These are phyloP conservation scores for Lachnellula suecica DNA, from an alignment of 2,329 filamentous ascomycete genomes.

Conservation along the genomic window DNA sequence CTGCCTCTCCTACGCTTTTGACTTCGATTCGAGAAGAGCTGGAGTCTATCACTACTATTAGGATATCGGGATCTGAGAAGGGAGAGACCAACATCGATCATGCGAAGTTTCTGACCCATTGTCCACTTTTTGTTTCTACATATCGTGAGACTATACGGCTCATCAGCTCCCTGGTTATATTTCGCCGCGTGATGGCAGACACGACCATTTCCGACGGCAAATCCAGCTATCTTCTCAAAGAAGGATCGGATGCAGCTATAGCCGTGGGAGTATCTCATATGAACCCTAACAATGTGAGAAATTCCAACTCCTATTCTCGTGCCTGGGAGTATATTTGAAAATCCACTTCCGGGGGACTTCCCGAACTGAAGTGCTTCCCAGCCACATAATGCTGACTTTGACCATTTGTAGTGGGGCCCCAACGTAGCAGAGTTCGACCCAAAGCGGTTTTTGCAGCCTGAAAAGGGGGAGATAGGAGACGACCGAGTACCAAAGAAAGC, in stretches of 20 bases:
- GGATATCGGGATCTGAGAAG: conserved; percentile 1
- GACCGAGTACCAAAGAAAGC: conserved; percentile 16
- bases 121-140: conserved; percentile 42
- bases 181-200: conserved; percentile 41
- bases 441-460: conserved; percentile 36
- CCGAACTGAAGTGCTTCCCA: no score
- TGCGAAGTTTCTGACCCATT: conserved; percentile 34
- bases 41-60: conserved; percentile 14
- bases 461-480: conserved; percentile 5
- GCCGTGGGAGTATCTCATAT: conserved; percentile 41
- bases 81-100: conserved; percentile 36
- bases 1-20: conserved; percentile 29
- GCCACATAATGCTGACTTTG: not conserved
- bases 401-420: conserved; percentile 37
- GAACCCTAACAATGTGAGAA: conserved; percentile 33
- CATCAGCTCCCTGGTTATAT: conserved; percentile 36
- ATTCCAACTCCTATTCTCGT: no score
- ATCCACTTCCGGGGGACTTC: no score
- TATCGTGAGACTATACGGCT: conserved; percentile 46
- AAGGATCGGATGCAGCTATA: conserved; percentile 42
- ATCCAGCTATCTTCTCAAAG: conserved; percentile 41
- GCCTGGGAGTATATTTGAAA: no score
- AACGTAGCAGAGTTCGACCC: conserved; percentile 41
- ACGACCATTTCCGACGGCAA: conserved; percentile 34
- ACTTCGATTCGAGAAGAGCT: conserved; percentile 32